Percentiles rank a stretch among this genome's conserved stretches.
These are phyloP conservation scores for Cudoniella acicularis DNA, from an alignment of 495 filamentous ascomycete species.

Conservation along the genomic window DNA sequence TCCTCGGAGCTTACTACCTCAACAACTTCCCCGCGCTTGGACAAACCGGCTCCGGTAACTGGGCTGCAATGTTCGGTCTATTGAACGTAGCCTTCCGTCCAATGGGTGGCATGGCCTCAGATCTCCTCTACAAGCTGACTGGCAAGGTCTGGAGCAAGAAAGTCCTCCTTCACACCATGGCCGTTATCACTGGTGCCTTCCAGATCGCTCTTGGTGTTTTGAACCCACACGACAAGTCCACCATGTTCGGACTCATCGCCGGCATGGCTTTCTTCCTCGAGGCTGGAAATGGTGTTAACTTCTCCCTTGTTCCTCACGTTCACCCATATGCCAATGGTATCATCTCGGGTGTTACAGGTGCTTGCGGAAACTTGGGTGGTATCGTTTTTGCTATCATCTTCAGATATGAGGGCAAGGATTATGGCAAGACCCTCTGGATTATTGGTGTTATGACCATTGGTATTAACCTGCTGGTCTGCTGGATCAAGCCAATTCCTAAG, in stretches of 20 bases:
- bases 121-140: constrained; percentile 62
- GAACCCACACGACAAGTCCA: constrained; percentile 53
- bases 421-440: constrained; percentile 71
- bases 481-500: constrained; percentile 70
- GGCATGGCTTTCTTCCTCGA: constrained; percentile 77
- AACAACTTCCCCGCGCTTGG: constrained; percentile 71
- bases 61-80: constrained; percentile 90
- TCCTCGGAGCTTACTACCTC: constrained; percentile 75
- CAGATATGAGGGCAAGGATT: constrained; percentile 65
- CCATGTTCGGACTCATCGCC: constrained; percentile 75
- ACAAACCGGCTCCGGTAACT: constrained; percentile 69
- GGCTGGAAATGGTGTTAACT: constrained; percentile 81
- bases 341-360: constrained; percentile 73
- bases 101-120: constrained; percentile 66
- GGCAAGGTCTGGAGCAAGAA: constrained; percentile 73
- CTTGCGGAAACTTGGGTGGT: constrained; percentile 78
- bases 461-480: constrained; percentile 61
- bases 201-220: constrained; percentile 66
- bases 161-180: constrained; percentile 58
- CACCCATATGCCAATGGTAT: constrained; percentile 60
- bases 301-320: constrained; percentile 80
- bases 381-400: constrained; percentile 86
- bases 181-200: constrained; percentile 61
- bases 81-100: constrained; percentile 77
- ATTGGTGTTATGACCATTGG: constrained; percentile 73